A percentile compares a stretch with the other conserved stretches of the same genome.
Conservation (phyloP, 2,329 filamentous ascomycete species). For the Monosporascus sp. region DNA sequence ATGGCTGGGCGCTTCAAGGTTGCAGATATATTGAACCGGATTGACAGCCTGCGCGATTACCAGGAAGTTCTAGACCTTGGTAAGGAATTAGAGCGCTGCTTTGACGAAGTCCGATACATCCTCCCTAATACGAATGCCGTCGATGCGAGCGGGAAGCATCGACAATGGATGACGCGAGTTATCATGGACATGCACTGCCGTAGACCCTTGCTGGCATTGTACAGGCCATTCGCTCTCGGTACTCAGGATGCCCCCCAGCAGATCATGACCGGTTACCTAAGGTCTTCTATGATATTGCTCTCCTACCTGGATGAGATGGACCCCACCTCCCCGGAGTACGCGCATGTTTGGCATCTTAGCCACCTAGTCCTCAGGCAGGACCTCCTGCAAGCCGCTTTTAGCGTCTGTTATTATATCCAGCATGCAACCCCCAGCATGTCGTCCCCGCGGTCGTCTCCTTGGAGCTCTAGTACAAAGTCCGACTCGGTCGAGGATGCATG, state of each 20-base stretch:
- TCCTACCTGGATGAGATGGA: conserved; percentile 51
- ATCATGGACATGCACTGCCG: conserved; percentile 51
- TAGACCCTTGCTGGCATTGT: conserved; percentile 46
- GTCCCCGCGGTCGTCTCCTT: conserved; percentile 8
- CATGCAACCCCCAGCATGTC: conserved; percentile 16
- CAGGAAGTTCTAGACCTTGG: conserved; percentile 48
- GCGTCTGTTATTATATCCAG: conserved; percentile 50
- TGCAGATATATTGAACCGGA: conserved; percentile 43
- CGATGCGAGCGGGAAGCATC: conserved; percentile 39
- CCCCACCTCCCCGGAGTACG: conserved; percentile 39
- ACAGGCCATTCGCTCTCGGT: conserved; percentile 51
- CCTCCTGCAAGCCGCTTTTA: conserved; percentile 50
- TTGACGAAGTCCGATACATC: conserved; percentile 50
- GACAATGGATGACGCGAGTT: conserved; percentile 46
- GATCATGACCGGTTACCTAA: conserved; percentile 47
- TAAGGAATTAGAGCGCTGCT: conserved; percentile 45
- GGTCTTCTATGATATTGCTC: conserved; percentile 51
- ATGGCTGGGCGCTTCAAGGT: conserved; percentile 44
- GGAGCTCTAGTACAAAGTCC: conserved; percentile 9
- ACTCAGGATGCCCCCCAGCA: conserved; percentile 43
- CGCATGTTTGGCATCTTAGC: conserved; percentile 46
- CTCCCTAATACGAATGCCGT: conserved; percentile 41
- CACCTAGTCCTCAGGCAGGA: conserved; percentile 48
- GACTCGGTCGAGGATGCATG: conserved; percentile 20
- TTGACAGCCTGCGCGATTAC: conserved; percentile 49